Conservation (phyloP, 495 filamentous ascomycete species). For the Staphylotrichum longicolle region DNA sequence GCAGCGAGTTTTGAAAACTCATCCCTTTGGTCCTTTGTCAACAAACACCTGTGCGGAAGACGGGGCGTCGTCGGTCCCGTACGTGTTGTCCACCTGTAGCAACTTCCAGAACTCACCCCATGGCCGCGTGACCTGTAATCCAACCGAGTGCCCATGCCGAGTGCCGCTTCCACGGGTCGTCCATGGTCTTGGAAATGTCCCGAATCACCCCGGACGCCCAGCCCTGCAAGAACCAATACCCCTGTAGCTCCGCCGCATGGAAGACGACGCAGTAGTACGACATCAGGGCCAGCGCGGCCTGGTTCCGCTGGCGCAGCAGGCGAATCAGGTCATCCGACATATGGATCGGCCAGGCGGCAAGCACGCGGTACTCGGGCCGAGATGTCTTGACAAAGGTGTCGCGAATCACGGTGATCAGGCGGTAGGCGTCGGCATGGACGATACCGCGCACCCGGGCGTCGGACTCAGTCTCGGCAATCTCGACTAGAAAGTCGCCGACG, state of each 20-base stretch:
- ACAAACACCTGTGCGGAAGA: no score
- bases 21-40: no score
- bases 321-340: constrained; percentile 23
- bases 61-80: neutral
- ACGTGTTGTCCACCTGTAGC: no score
- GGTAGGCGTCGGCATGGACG: constrained; percentile 19
- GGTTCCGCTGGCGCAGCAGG: constrained; percentile 26
- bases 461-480: neutral
- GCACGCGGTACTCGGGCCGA: constrained; percentile 27
- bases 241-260: constrained; percentile 22
- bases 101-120: constrained; percentile 2
- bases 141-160: constrained; percentile 26
- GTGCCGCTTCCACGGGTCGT: constrained; percentile 25
- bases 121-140: constrained; percentile 17
- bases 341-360: constrained; percentile 29
- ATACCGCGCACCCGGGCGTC: constrained; percentile 12
- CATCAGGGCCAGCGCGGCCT: constrained; percentile 28
- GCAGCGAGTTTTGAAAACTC: no score
- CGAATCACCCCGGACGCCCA: constrained; percentile 26
- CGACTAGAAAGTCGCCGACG: constrained; percentile 13
- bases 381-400: constrained; percentile 1
- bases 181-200: constrained; percentile 23
- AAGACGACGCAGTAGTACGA: constrained; percentile 32
- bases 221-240: constrained; percentile 31
- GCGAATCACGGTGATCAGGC: constrained; percentile 13